These are phyloP conservation scores for Ambrosia artemisiifolia DNA, from an alignment of 129 eudicot species.

Conservation along the genomic window DNA sequence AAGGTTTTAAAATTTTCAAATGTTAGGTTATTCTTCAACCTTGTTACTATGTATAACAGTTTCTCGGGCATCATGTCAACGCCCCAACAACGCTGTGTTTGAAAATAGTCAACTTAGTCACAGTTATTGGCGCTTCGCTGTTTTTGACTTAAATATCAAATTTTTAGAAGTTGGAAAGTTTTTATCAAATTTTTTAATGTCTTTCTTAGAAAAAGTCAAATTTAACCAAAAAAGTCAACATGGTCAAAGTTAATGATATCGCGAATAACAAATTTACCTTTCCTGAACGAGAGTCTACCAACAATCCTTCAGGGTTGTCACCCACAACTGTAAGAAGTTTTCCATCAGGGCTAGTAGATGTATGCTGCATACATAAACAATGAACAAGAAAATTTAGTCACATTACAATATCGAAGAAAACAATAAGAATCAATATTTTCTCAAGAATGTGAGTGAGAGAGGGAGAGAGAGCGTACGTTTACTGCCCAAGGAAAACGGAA, in stretches of 20 bases:
- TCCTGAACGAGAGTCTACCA: conserved; percentile 71
- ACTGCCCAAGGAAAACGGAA: conserved; percentile 84
- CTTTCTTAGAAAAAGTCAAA: neutral
- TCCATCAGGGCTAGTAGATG: conserved; percentile 76
- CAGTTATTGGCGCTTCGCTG: neutral
- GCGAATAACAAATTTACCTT: conserved; percentile 43
- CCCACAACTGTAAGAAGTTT: conserved; percentile 68
- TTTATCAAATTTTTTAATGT: neutral
- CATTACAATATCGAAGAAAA: neutral
- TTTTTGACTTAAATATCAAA: neutral
- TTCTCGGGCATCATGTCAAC: neutral
- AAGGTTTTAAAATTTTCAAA: neutral
- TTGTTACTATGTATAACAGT: neutral
- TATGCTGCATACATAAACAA: conserved; percentile 55
- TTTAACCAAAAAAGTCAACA: neutral
- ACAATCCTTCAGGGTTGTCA: conserved; percentile 62
- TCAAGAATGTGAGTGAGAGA: neutral
- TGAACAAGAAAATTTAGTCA: neutral
- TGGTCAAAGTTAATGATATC: neutral
- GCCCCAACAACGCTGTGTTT: neutral
- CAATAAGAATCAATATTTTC: neutral
- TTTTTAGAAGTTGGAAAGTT: neutral
- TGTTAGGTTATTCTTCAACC: neutral
- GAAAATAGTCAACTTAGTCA: neutral
- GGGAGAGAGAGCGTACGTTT: conserved; percentile 39